These are phyloP conservation scores for Candida loeiensis DNA, from an alignment of 805 yeast species.

Conservation along the genomic window DNA sequence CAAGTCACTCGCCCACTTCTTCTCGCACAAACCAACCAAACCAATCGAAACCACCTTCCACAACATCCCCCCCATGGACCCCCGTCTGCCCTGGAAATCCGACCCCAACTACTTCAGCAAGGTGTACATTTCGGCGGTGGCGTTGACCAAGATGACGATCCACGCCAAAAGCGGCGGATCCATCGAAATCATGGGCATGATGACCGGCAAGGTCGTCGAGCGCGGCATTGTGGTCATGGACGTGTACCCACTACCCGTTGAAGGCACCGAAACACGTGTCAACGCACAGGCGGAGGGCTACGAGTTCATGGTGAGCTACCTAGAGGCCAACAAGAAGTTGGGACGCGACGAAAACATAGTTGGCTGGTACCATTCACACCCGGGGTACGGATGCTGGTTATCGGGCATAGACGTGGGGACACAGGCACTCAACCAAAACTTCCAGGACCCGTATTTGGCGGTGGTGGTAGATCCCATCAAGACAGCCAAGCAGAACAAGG, in stretches of 20 bases:
- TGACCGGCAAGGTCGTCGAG: constrained; percentile 68
- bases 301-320: constrained; percentile 88
- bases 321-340: constrained; percentile 50
- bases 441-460: constrained; percentile 90
- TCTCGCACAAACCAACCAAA: no score
- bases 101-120: constrained; percentile 60
- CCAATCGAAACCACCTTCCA: no score
- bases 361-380: constrained; percentile 99
- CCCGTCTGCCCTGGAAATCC: constrained; percentile 47
- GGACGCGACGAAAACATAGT: constrained; percentile 63
- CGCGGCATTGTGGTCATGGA: constrained; percentile 67
- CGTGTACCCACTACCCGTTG: constrained; percentile 84
- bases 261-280: constrained; percentile 93
- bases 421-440: constrained; percentile 77
- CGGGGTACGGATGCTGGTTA: constrained; percentile 98
- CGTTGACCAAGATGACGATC: constrained; percentile 67
- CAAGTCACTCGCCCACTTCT: no score
- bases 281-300: constrained; percentile 93
- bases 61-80: constrained; percentile 12
- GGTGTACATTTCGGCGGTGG: constrained; percentile 65
- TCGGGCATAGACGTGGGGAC: constrained; percentile 92
- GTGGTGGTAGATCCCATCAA: constrained; percentile 82
- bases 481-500: constrained; percentile 56
- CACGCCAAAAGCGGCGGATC: constrained; percentile 84
- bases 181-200: constrained; percentile 93